Evolutionary conservation across 768 basidiomycete genomes (phyloP).

Genomic region (Podaxis sp.): DNA sequence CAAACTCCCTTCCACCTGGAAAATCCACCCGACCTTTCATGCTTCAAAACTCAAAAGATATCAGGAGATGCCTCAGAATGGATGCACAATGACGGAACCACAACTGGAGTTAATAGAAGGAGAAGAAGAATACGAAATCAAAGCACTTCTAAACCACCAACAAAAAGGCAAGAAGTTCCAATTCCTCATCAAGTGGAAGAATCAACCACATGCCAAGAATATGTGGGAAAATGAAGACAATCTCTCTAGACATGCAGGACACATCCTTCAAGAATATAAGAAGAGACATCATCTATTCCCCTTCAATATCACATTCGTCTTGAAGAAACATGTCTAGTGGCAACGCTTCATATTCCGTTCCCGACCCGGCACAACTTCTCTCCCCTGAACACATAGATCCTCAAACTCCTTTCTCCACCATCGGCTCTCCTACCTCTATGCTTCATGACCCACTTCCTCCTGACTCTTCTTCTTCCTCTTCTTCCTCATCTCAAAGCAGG

Average conservation of each 20-base stretch:
- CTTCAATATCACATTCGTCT: background rate
- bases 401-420: too few species aligned
- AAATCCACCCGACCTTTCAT: conserved; percentile 21
- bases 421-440: too few species aligned
- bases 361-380: too few species aligned
- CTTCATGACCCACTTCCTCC: too few species aligned
- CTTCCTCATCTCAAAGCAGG: too few species aligned
- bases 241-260: background rate
- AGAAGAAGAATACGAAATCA: conserved; percentile 21
- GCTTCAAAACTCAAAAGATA: conserved; percentile 16
- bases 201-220: conserved; percentile 1
- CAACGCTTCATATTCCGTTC: rapidly evolving
- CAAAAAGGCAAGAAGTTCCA: background rate
- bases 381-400: too few species aligned
- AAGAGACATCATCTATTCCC: background rate
- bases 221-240: conserved; percentile 14
- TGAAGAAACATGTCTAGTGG: rapidly evolving
- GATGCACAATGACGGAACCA: conserved; percentile 13
- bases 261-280: background rate
- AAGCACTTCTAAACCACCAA: conserved; percentile 10
- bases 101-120: conserved; percentile 10
- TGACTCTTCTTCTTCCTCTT: too few species aligned
- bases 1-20: conserved; percentile 15
- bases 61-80: conserved; percentile 16
- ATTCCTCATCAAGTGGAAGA: conserved; percentile 18